These are phyloP conservation scores for Platanthera zijinensis DNA, from an alignment of 106 monocot genomes.

Conservation along the genomic window DNA sequence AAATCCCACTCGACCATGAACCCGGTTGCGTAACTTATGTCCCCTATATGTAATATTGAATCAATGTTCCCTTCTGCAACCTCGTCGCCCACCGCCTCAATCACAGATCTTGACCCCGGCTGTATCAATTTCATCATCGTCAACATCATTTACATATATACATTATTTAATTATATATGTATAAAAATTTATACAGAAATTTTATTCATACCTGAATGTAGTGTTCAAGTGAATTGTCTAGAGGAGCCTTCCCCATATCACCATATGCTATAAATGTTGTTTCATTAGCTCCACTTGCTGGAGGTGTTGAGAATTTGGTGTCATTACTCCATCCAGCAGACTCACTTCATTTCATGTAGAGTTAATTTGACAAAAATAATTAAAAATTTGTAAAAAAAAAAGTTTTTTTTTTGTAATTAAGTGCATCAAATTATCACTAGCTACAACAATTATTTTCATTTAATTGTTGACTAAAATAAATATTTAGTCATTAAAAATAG, in stretches of 20 bases:
- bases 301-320: constrained; percentile 55
- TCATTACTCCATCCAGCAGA: constrained; percentile 60
- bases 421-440: background rate
- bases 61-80: constrained; percentile 32
- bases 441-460: too few species aligned
- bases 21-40: constrained; percentile 76
- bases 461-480: background rate
- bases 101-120: constrained; percentile 66
- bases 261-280: constrained; percentile 47
- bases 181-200: background rate
- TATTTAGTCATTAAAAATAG: background rate
- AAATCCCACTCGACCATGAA: constrained; percentile 73
- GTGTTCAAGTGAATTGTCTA: constrained; percentile 59
- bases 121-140: constrained; percentile 11
- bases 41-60: constrained; percentile 65
- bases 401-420: background rate
- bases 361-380: background rate
- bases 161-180: background rate
- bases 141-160: background rate
- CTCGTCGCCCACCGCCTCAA: constrained; percentile 37
- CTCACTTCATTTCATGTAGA: constrained; percentile 24
- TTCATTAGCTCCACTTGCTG: constrained; percentile 48
- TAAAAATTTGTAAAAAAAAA: background rate
- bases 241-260: constrained; percentile 79
- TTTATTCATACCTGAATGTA: constrained; percentile 56